phyloP scores from a whole-genome alignment of 805 yeast genomes.

The Candida bentonensis region DNA sequence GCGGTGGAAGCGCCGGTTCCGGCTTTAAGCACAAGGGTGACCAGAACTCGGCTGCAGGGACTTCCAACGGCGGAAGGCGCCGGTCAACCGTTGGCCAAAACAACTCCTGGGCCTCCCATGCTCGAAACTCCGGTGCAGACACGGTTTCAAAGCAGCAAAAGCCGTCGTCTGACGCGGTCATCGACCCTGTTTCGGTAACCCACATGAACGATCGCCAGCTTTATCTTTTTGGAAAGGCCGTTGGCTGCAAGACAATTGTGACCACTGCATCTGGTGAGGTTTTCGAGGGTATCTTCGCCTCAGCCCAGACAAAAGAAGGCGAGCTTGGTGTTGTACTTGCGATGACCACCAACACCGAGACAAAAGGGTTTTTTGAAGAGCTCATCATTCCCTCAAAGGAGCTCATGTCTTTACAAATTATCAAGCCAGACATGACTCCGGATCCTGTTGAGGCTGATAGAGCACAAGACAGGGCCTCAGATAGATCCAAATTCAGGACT shows the following conservation, averaged over 20 bases:
- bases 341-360: constrained; percentile 21
- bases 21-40: neutral
- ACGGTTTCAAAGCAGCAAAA: neutral
- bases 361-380: constrained; percentile 27
- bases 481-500: constrained; percentile 43
- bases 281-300: constrained; percentile 43
- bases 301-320: constrained; percentile 25
- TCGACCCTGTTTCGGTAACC: constrained; percentile 17
- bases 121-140: neutral
- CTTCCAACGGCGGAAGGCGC: neutral
- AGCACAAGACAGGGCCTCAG: neutral
- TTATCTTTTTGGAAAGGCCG: constrained; percentile 40
- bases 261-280: constrained; percentile 50
- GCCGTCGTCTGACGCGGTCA: constrained; percentile 6
- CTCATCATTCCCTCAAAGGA: constrained; percentile 37
- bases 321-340: constrained; percentile 43
- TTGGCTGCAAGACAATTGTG: constrained; percentile 44
- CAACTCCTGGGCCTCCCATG: neutral
- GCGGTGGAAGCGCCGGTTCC: too few species aligned
- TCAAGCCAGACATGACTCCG: constrained; percentile 25
- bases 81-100: neutral
- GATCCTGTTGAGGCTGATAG: constrained; percentile 7
- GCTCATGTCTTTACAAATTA: constrained; percentile 34
- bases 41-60: neutral
- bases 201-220: constrained; percentile 42